Evolutionary conservation across 179 eudicot species (phyloP).

Genomic region (Actinidia polygama): DNA sequence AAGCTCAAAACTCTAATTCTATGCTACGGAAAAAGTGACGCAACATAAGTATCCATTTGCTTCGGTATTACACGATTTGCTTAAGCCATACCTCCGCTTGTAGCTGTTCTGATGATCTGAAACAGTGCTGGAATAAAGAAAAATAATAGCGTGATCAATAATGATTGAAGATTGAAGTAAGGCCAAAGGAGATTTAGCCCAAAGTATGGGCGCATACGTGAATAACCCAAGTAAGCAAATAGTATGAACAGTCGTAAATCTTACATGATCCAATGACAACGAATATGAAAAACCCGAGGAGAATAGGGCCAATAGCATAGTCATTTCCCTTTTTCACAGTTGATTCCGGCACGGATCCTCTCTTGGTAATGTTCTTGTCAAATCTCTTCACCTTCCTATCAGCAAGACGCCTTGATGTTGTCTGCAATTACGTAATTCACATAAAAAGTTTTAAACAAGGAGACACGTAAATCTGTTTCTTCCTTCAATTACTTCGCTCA

Average conservation of each 20-base stretch:
- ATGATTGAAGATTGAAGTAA: not conserved
- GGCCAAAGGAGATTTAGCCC: not conserved
- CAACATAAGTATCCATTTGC: not conserved
- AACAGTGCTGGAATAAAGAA: constrained; percentile 63
- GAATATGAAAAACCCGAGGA: constrained; percentile 83
- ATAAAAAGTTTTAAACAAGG: not conserved
- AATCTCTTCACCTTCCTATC: constrained; percentile 81
- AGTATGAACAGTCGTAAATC: constrained; percentile 28
- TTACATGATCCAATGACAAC: constrained; percentile 96
- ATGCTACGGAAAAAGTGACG: not conserved
- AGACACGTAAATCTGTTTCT: not conserved
- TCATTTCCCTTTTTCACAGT: constrained; percentile 73
- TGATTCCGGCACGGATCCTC: constrained; percentile 87
- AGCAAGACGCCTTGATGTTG: constrained; percentile 87
- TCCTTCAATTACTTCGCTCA: not conserved
- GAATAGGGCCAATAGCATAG: constrained; percentile 81
- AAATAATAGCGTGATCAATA: not conserved
- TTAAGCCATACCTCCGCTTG: constrained; percentile 84
- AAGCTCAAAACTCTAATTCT: not conserved
- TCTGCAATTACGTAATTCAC: constrained; percentile 36
- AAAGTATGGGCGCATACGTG: not conserved
- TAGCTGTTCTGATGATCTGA: constrained; percentile 97
- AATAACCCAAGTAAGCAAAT: not conserved
- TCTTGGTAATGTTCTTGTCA: constrained; percentile 79
- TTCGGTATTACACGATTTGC: not conserved